Evolutionary conservation across 768 basidiomycete species (phyloP).

Genomic region (Tephrocybe sp.): DNA sequence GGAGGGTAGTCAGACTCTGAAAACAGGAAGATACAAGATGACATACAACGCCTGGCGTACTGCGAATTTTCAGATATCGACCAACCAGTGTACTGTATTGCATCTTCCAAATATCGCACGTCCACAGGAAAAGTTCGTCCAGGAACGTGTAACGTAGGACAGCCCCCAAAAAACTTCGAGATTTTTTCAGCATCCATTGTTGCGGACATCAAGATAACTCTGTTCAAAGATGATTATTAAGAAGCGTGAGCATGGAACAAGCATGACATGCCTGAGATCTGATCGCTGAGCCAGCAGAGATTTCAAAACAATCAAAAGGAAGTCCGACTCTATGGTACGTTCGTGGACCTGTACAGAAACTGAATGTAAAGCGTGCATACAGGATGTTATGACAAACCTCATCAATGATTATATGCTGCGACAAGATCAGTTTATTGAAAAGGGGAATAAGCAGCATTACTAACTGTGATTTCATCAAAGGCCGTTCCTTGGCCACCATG

Average conservation of each 20-base stretch:
- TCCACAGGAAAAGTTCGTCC: conserved; percentile 95
- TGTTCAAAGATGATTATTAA: conserved; percentile 24
- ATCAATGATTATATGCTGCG: conserved; percentile 90
- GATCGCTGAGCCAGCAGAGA: conserved; percentile 71
- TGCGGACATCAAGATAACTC: conserved; percentile 95
- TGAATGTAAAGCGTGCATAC: conserved; percentile 1
- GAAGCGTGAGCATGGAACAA: background rate
- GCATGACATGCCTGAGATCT: conserved; percentile 69
- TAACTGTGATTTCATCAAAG: conserved; percentile 93
- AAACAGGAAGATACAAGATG: background rate
- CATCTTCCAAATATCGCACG: conserved; percentile 85
- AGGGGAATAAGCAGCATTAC: conserved; percentile 16
- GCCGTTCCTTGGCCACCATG: conserved; percentile 69
- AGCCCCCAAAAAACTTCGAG: conserved; percentile 82
- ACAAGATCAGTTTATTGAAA: background rate
- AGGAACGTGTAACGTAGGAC: conserved; percentile 83
- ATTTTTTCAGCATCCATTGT: conserved; percentile 92
- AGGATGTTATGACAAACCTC: conserved; percentile 50
- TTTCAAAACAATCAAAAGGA: conserved; percentile 91
- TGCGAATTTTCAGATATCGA: conserved; percentile 75
- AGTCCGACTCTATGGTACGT: conserved; percentile 95
- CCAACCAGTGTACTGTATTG: conserved; percentile 80
- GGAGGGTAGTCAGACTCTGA: conserved; percentile 2
- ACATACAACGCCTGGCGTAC: conserved; percentile 71
- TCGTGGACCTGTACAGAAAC: conserved; percentile 74